These are phyloP conservation scores for Flaveria floridana DNA, from an alignment of 140 eudicot genomes.

Conservation along the genomic window DNA sequence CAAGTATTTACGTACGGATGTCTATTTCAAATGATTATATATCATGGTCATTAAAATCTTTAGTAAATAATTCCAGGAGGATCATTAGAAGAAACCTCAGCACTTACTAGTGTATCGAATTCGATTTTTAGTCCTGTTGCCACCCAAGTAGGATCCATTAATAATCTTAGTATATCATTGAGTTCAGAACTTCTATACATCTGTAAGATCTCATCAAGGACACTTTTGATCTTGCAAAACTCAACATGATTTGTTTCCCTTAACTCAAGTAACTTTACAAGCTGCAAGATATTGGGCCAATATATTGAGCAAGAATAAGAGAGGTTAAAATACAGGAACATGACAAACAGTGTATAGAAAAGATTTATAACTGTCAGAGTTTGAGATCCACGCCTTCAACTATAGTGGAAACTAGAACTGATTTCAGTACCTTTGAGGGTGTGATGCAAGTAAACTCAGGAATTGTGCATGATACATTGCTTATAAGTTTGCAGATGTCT, in stretches of 20 bases:
- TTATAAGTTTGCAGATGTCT: conserved; percentile 85
- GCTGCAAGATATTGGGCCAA: conserved; percentile 46
- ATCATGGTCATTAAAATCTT: conserved; percentile 12
- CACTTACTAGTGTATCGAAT: conserved; percentile 65
- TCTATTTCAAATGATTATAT: conserved; percentile 2
- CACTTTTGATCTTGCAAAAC: conserved; percentile 85
- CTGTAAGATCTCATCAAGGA: conserved; percentile 72
- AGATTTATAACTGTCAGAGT: neutral
- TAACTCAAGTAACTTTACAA: conserved; percentile 89
- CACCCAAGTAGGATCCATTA: conserved; percentile 89
- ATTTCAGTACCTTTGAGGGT: conserved; percentile 67
- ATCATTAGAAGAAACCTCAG: neutral
- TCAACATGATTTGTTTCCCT: conserved; percentile 96
- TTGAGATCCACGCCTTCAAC: conserved; percentile 23
- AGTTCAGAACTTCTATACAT: conserved; percentile 63
- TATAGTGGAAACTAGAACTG: neutral
- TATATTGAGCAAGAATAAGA: neutral
- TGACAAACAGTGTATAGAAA: neutral
- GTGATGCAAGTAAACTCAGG: conserved; percentile 92
- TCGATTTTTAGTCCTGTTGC: conserved; percentile 84
- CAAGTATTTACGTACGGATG: neutral
- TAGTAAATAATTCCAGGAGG: conserved; percentile 8
- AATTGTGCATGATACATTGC: conserved; percentile 74
- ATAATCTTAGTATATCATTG: conserved; percentile 52
- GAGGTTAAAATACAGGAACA: neutral